Evolutionary conservation across 2,329 filamentous ascomycete genomes (phyloP).

Genomic region (Hymenoscyphus fraxineus): DNA sequence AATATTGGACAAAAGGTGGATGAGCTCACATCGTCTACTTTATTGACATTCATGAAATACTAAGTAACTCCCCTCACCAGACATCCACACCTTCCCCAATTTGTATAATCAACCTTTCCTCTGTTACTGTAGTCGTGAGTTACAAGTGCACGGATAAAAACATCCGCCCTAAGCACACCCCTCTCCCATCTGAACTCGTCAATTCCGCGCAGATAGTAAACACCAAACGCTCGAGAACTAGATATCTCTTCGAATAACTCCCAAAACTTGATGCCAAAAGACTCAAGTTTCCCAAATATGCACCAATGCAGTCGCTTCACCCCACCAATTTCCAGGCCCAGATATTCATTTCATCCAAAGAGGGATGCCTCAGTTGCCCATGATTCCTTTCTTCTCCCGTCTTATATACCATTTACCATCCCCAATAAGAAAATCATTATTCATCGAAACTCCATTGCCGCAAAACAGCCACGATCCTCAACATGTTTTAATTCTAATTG

Average conservation of each 20-base stretch:
- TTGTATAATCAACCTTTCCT: background rate
- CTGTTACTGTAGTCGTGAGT: background rate
- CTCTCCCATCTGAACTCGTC: background rate
- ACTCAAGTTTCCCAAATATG: slow-evolving; percentile 13
- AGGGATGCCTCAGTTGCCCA: background rate
- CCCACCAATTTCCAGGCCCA: background rate
- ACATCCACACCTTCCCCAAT: background rate
- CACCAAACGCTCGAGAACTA: slow-evolving; percentile 3
- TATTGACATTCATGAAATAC: too few relatives aligned
- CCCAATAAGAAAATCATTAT: slow-evolving; percentile 33
- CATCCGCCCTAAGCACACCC: background rate
- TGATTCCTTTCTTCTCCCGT: background rate
- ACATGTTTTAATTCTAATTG: slow-evolving; percentile 89
- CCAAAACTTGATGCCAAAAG: slow-evolving; percentile 13
- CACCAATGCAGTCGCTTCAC: background rate
- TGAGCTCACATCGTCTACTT: too few relatives aligned
- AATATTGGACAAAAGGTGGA: too few relatives aligned
- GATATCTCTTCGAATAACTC: slow-evolving; percentile 12
- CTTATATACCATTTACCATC: slow-evolving; percentile 13
- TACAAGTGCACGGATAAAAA: background rate
- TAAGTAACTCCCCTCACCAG: background rate
- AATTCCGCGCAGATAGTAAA: background rate
- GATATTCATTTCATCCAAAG: background rate
- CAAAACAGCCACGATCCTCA: slow-evolving; percentile 76
- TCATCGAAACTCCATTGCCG: slow-evolving; percentile 85